These are phyloP conservation scores for Pseudogymnoascus sp. DNA, from an alignment of 2,329 filamentous ascomycete genomes.

Conservation along the genomic window DNA sequence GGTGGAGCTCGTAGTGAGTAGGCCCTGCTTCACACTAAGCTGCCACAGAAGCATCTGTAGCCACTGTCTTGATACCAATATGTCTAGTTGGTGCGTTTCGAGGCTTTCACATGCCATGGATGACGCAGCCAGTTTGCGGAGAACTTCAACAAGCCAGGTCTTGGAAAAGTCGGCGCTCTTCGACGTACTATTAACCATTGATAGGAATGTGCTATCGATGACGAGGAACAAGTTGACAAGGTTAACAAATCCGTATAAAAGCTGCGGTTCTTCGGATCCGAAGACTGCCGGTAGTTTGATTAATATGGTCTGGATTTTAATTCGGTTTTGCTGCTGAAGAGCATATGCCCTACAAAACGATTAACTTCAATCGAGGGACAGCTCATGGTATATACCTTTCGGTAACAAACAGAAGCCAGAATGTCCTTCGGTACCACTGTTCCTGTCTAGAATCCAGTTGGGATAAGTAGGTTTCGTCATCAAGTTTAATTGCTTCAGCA, in stretches of 20 bases:
- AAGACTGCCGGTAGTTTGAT: conserved; percentile 2
- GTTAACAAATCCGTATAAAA: not conserved
- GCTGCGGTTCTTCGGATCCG: not conserved
- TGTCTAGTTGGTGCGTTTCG: conserved; percentile 2
- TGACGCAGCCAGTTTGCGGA: not conserved
- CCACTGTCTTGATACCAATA: conserved; percentile 5
- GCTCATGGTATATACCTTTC: conserved; percentile 17
- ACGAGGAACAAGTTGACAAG: conserved; percentile 6
- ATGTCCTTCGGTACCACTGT: conserved; percentile 24
- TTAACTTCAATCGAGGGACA: not conserved
- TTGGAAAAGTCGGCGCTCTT: conserved; percentile 1
- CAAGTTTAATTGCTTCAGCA: conserved; percentile 25
- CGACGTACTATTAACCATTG: conserved; percentile 3
- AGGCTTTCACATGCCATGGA: not conserved
- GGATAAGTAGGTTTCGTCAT: conserved; percentile 22
- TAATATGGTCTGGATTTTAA: conserved; percentile 1
- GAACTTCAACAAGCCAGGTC: conserved; percentile 7
- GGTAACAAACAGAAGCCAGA: conserved; percentile 28
- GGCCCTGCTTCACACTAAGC: conserved; percentile 1
- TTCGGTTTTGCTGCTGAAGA: conserved; percentile 3
- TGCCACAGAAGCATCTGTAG: conserved; percentile 4
- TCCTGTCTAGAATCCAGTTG: not conserved
- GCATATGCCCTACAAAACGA: not conserved
- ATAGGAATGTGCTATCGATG: conserved; percentile 3
- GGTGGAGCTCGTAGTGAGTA: conserved; percentile 1